These are phyloP conservation scores for Ascoidea tarda DNA, from an alignment of 805 yeast genomes.

Conservation along the genomic window DNA sequence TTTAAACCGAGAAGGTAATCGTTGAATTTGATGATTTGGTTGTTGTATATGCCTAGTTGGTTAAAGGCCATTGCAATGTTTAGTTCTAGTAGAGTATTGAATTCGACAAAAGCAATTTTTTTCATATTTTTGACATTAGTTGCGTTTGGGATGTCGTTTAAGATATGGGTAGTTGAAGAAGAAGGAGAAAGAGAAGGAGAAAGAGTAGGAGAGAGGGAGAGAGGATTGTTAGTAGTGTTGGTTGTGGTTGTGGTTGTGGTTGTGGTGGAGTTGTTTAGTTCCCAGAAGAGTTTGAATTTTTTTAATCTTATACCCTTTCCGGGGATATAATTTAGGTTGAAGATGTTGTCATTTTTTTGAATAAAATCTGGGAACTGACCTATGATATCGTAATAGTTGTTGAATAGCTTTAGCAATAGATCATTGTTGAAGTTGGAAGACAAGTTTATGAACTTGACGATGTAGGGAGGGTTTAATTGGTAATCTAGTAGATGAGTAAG, in stretches of 20 bases:
- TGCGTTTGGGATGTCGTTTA: conserved; percentile 17
- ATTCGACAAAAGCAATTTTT: conserved; percentile 53
- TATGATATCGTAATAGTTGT: conserved; percentile 9
- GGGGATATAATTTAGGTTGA: conserved; percentile 5
- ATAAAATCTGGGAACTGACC: conserved; percentile 25
- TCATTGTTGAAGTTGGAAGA: conserved; percentile 34
- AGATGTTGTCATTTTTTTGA: conserved; percentile 31
- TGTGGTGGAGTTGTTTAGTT: conserved; percentile 21
- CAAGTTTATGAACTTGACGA: conserved; percentile 45
- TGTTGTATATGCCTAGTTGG: conserved; percentile 7
- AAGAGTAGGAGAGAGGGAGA: no score
- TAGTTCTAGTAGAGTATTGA: conserved; percentile 35
- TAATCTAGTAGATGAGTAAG: conserved; percentile 3
- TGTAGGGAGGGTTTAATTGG: conserved; percentile 40
- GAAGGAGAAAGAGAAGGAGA: no score
- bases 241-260: conserved; percentile 2
- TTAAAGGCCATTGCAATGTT: conserved; percentile 8
- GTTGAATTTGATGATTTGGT: conserved; percentile 5
- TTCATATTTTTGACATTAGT: conserved; percentile 19
- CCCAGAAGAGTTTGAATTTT: conserved; percentile 50
- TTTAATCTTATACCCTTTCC: conserved; percentile 38
- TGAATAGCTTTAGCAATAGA: conserved; percentile 5
- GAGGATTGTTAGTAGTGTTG: conserved; percentile 8
- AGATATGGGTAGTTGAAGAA: no score
- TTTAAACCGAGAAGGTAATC: conserved; percentile 6